Conservation (phyloP, 2,329 filamentous ascomycete species). For the Sclerotinia glacialis region DNA sequence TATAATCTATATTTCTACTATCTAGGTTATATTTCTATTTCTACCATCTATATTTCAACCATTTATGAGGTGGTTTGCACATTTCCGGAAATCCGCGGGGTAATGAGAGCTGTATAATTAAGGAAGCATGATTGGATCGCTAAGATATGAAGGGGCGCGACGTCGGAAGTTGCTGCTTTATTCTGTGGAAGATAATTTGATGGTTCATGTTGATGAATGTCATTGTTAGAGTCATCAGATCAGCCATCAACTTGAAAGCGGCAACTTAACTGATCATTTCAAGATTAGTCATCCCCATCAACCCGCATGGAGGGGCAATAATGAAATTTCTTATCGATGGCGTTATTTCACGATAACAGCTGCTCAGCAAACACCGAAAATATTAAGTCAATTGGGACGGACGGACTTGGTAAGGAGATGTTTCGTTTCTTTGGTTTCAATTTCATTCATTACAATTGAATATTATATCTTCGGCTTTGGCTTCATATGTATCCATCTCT, state of each 20-base stretch:
- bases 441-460: not conserved
- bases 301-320: constrained; percentile 14
- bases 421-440: not conserved
- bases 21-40: no score
- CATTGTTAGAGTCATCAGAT: no score
- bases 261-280: fast-evolving
- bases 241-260: not conserved
- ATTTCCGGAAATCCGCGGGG: constrained; percentile 13
- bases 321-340: constrained; percentile 24
- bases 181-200: no score
- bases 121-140: not conserved
- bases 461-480: not conserved
- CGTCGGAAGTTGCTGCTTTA: constrained; percentile 1
- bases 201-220: not conserved
- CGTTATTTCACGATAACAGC: constrained; percentile 17
- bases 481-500: not conserved
- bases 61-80: not conserved
- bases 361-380: not conserved
- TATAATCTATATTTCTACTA: no score
- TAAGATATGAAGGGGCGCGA: not conserved
- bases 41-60: no score
- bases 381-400: no score
- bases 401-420: constrained; percentile 2
- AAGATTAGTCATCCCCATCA: not conserved
- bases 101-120: not conserved